Conservation (phyloP, 2,329 filamentous ascomycete species). For the Sclerotinia trifoliorum region DNA sequence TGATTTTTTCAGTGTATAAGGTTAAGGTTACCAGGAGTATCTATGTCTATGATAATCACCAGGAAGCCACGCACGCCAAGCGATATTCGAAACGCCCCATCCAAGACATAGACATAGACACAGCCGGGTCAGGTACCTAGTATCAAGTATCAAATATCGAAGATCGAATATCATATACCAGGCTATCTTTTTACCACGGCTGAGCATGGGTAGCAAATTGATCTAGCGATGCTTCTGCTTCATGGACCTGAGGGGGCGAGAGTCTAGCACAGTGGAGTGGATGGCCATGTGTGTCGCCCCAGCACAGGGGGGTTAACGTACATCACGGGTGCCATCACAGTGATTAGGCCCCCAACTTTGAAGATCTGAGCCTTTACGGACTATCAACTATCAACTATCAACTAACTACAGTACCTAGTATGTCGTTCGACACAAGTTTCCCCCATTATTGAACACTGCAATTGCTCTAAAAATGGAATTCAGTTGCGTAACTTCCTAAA, state of each 20-base stretch:
- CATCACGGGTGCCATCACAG: neutral
- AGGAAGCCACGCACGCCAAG: too few species aligned
- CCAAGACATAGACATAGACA: too few species aligned
- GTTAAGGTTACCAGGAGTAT: neutral
- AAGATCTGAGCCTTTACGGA: neutral
- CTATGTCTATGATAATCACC: too few species aligned
- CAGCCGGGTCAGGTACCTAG: neutral
- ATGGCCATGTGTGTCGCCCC: neutral
- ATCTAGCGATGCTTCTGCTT: neutral
- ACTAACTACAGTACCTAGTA: neutral
- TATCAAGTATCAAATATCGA: neutral
- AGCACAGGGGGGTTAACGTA: neutral
- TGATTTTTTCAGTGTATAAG: neutral
- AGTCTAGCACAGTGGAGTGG: neutral
- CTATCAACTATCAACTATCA: too few species aligned
- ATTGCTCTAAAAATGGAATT: neutral
- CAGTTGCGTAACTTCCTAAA: conserved; percentile 3
- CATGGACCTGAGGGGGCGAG: neutral
- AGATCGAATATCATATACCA: too few species aligned
- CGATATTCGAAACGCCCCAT: too few species aligned
- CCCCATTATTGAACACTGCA: neutral
- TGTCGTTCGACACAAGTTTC: neutral
- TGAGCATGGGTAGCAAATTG: neutral
- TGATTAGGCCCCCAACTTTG: conserved; percentile 11
- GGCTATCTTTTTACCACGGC: conserved; percentile 1